These are phyloP conservation scores for Coemansia erecta DNA, from an alignment of 192 early-diverging fungal species.

Conservation along the genomic window DNA sequence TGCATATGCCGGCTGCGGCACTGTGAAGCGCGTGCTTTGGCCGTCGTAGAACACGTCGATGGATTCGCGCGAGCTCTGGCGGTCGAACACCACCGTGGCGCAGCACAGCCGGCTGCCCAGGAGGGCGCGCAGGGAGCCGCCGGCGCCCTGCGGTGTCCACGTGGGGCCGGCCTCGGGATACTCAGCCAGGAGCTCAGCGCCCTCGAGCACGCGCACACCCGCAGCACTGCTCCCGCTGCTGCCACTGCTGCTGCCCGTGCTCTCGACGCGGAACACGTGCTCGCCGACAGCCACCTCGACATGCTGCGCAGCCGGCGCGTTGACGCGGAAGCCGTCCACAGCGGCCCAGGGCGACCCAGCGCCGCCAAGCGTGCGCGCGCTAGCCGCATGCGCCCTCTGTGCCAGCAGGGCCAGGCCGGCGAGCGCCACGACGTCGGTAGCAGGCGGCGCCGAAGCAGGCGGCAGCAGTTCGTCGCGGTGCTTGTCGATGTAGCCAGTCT, in stretches of 20 bases:
- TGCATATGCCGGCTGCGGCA: constrained; percentile 61
- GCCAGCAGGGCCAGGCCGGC: constrained; percentile 61
- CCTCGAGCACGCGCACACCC: neutral
- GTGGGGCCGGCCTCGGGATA: constrained; percentile 12
- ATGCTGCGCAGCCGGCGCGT: constrained; percentile 28
- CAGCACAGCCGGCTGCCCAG: constrained; percentile 62
- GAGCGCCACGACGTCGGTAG: constrained; percentile 59
- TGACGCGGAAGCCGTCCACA: constrained; percentile 51
- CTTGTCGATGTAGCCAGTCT: constrained; percentile 93
- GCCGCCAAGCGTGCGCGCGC: neutral
- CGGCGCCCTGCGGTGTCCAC: constrained; percentile 27
- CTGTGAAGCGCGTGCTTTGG: constrained; percentile 34
- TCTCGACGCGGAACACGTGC: constrained; percentile 23
- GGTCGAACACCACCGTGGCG: constrained; percentile 61
- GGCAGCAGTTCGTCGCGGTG: constrained; percentile 66
- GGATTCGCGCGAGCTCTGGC: constrained; percentile 11
- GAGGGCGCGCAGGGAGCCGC: constrained; percentile 55
- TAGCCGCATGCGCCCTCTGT: constrained; percentile 8
- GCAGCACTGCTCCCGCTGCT: no score
- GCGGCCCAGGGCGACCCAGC: constrained; percentile 41
- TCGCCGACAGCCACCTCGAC: constrained; percentile 18
- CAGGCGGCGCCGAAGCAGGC: constrained; percentile 22
- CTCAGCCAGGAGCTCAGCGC: constrained; percentile 1
- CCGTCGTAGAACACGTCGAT: constrained; percentile 66
- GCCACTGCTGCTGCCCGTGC: no score